These are phyloP conservation scores for Suhomyces vadensis DNA, from an alignment of 805 yeast genomes.

Conservation along the genomic window DNA sequence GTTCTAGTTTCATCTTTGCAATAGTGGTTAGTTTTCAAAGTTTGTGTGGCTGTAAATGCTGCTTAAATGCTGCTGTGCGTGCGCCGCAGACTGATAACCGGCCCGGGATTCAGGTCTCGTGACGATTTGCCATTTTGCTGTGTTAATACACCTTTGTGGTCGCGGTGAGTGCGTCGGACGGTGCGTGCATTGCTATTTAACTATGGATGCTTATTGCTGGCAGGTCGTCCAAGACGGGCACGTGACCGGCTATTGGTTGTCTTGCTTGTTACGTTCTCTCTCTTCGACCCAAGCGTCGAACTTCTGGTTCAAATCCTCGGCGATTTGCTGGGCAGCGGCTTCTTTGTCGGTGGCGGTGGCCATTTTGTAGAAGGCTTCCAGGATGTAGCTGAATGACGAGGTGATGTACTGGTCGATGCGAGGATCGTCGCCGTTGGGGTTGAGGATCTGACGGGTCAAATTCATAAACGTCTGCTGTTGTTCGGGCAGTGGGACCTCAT, in stretches of 20 bases:
- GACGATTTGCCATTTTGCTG: not conserved
- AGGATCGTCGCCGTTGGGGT: conserved; percentile 32
- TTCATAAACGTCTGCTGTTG: conserved; percentile 14
- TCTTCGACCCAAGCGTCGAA: conserved; percentile 30
- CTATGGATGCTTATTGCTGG: not conserved
- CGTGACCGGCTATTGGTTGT: conserved; percentile 3
- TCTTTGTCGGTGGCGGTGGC: conserved; percentile 33
- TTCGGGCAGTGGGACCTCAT: conserved; percentile 9
- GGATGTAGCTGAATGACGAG: conserved; percentile 28
- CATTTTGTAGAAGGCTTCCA: conserved; percentile 28
- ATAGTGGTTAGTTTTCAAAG: not conserved
- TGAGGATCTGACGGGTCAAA: conserved; percentile 20
- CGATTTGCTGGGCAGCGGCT: conserved; percentile 34
- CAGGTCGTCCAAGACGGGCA: not conserved
- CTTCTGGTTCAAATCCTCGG: conserved; percentile 31
- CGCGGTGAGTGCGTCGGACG: not conserved
- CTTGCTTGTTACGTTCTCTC: conserved; percentile 13
- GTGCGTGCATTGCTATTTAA: not conserved
- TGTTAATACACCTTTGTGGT: too few relatives aligned
- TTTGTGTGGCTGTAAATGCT: not conserved
- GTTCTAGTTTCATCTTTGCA: not conserved
- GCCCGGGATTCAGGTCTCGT: not conserved
- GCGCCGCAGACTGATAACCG: not conserved
- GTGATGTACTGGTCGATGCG: conserved; percentile 28
- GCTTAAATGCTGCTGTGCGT: conserved; percentile 1